A percentile compares a stretch with the other conserved stretches of the same genome.
Evolutionary conservation across 306 rosid species (phyloP).

Genomic region (barrel medic (Medicago truncatula)): DNA sequence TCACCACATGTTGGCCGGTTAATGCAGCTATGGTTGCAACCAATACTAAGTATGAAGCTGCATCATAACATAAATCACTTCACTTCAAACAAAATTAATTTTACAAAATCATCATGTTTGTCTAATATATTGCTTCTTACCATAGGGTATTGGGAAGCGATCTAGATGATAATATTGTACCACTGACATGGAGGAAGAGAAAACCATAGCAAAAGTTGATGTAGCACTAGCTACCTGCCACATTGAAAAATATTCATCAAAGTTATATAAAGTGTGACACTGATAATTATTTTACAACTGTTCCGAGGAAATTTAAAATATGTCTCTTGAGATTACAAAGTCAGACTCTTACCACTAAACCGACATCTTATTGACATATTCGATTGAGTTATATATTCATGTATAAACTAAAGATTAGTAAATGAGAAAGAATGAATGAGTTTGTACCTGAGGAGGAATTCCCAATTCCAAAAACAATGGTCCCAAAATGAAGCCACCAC

Average conservation of each 20-base stretch:
- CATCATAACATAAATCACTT: not conserved
- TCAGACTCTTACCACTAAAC: too few relatives aligned
- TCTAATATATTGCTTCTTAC: conserved; percentile 44
- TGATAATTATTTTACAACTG: too few relatives aligned
- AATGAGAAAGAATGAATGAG: not conserved
- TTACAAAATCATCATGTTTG: not conserved
- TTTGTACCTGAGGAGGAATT: conserved; percentile 81
- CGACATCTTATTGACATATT: too few relatives aligned
- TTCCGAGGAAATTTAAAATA: too few relatives aligned
- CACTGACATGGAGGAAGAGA: conserved; percentile 90
- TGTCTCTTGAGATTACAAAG: too few relatives aligned
- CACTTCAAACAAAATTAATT: not conserved
- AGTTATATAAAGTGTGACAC: too few relatives aligned
- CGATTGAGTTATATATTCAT: too few relatives aligned
- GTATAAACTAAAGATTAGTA: not conserved
- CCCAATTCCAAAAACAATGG: conserved; percentile 85
- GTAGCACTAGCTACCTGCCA: conserved; percentile 87
- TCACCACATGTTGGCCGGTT: conserved; percentile 78
- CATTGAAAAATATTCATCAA: conserved; percentile 1
- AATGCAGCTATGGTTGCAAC: conserved; percentile 80
- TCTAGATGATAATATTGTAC: conserved; percentile 74
- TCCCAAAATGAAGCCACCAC: conserved; percentile 86
- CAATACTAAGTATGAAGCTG: conserved; percentile 73
- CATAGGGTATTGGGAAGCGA: conserved; percentile 81
- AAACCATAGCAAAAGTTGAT: conserved; percentile 78